Base-by-base conservation (phyloP, 768 basidiomycete species). In the Sistotremastrum niveocremeum region DNA sequence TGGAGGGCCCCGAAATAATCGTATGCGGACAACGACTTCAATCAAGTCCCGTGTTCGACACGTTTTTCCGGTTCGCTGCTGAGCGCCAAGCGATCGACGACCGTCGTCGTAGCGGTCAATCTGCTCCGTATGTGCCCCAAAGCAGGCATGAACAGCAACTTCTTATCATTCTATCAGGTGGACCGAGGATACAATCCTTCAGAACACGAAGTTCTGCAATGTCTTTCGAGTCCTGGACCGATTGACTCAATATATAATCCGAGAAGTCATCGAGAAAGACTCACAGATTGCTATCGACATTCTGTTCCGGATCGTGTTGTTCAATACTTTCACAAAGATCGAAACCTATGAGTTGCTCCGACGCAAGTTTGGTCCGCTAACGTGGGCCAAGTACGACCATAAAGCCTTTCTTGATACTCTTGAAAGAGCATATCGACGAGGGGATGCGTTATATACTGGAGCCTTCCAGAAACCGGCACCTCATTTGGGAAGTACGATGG, bases 391-490 rank as follows among this genome's bases (percentile, higher is more conserved):
- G 10, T 88, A 77, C 54, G 59, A 74, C 47, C 68, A 75, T 28
- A 52, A 61, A 9, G 56, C 63, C 11, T 88, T 86, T 50, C 62
- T 68, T 46, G 54, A 52, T 1, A 74, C 83, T 28, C 71, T 87
- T 28, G 60, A 59, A 28, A 48, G 55, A 9, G 66, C 71, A 36
- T 66, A 62, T 47, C 46, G 59, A 11, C 49, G 50, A 12, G 67
- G 70, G 8, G 52, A 57, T 36, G 41, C 66, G n/a, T 65, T 86
- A n/a, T 86, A 84, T 57, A 79, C 78, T 2, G 66, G 68, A 11
- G 73, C 83, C 35, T 88, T 80, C 64, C 76, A 80, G 57, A 81
- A 84, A 49, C 81, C 83, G 0, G 75, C 76, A 3, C 79, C 81
- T 3, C 65, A 67, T 36, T 67, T 79, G 32, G 77, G 70, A 3